Evolutionary conservation across 176 grass and related monocot genomes (phyloP), one percentile per base, ranked within the genome.

Genomic region (Poa annua): DNA sequence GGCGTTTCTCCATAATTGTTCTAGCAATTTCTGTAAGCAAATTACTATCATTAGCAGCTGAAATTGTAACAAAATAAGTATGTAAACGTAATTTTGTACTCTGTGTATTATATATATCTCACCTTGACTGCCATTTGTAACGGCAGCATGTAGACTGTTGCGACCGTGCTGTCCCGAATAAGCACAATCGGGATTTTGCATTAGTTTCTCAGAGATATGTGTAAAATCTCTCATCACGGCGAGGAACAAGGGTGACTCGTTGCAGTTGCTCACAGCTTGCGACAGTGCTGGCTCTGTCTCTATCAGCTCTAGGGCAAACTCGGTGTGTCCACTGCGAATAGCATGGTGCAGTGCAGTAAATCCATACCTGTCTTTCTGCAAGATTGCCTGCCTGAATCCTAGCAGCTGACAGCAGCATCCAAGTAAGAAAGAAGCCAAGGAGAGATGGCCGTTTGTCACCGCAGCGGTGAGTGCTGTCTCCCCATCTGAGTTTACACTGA

Each of bases 161-260:
- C 6, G 1, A 44, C 42, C 42, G 42, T 44, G 35, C 5, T 36
- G 35, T 32, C 76, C 87, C 0, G 0, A 0, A n/a, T 67, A 3
- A 21, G 56, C 21, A 0, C 66, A 48, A 44, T 25, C 1, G 15
- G 29, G 12, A 24, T 8, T 22, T 5, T 38, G 0, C 33, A 56
- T 1, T 4, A 54, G n/a, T 5, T 15, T 57, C 6, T 59, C 0
- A 0, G 47, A 33, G 0, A 89, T 65, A 2, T 81, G n/a, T 4
- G 4, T 4, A 15, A 50, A 80, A 42, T 1, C n/a, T 45, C 73
- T 81, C 52, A 17, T 74, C 4, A n/a, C 82, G 0, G 82, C 76
- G 0, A 81, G 36, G 65, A 44, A 85, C 76, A 89, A 67, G 0
- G 87, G 76, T 13, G 87, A 89, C 41, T 81, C 82, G 0, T 68